Evolutionary conservation across 1,284 basidiomycete species (phyloP).

Genomic region (Cryptococcus hybrid): DNA sequence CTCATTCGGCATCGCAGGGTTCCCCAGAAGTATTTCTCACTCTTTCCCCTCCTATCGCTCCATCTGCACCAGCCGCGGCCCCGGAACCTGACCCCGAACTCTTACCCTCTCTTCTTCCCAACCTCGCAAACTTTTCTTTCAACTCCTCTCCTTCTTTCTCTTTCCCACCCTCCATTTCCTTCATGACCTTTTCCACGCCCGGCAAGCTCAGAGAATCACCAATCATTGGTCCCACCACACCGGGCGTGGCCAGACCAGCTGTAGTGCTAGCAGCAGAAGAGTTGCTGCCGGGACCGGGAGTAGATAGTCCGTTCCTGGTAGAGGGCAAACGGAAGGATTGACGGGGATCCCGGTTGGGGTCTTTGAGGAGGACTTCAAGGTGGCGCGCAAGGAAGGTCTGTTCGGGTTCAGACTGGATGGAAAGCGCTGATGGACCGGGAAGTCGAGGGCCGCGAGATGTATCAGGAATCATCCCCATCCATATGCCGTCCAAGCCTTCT

Average conservation of each 20-base stretch:
- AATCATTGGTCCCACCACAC: slow-evolving; percentile 84
- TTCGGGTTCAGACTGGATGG: slow-evolving; percentile 58
- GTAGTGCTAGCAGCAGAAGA: not conserved
- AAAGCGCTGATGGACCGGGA: slow-evolving; percentile 4
- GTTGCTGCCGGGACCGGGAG: not conserved
- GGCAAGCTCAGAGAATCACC: slow-evolving; percentile 75
- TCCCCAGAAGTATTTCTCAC: no score
- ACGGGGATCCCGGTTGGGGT: slow-evolving; percentile 80
- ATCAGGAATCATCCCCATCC: slow-evolving; percentile 48
- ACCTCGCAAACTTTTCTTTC: slow-evolving; percentile 41
- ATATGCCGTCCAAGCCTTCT: slow-evolving; percentile 44
- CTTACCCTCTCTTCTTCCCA: slow-evolving; percentile 19
- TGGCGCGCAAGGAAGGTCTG: slow-evolving; percentile 83
- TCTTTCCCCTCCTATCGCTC: not conserved
- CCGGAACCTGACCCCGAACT: slow-evolving; percentile 13
- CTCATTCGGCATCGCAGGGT: slow-evolving; percentile 37
- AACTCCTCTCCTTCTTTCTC: slow-evolving; percentile 27
- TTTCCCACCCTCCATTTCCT: slow-evolving; percentile 69
- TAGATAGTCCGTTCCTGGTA: slow-evolving; percentile 33
- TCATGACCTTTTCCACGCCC: slow-evolving; percentile 77
- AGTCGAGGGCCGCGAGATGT: slow-evolving; percentile 24
- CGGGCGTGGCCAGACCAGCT: slow-evolving; percentile 32
- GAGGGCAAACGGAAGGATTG: slow-evolving; percentile 74
- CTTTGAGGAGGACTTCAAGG: slow-evolving; percentile 83
- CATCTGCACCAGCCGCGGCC: slow-evolving; percentile 9